Conservation (phyloP, 495 filamentous ascomycete genomes). For the Daldinia vernicosa region DNA sequence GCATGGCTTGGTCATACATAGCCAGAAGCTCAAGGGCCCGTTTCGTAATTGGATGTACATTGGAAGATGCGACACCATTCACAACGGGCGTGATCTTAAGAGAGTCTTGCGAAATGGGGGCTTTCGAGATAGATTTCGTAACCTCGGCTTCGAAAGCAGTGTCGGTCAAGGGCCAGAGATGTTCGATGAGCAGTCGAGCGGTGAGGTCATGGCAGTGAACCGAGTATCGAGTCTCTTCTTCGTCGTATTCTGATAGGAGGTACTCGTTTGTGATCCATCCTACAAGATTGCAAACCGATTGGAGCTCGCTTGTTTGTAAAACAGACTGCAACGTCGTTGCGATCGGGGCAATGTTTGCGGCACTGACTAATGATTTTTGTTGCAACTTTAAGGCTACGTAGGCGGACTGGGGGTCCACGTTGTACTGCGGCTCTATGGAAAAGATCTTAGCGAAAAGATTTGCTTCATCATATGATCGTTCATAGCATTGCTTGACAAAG, state of each 20-base stretch:
- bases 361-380: constrained; percentile 53
- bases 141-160: constrained; percentile 60
- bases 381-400: constrained; percentile 54
- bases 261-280: constrained; percentile 86
- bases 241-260: constrained; percentile 74
- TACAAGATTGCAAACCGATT: constrained; percentile 76
- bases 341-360: constrained; percentile 57
- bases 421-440: constrained; percentile 58
- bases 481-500: constrained; percentile 60
- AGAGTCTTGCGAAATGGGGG: constrained; percentile 51
- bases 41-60: constrained; percentile 68
- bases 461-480: constrained; percentile 59
- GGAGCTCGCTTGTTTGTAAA: constrained; percentile 54
- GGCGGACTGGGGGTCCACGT: constrained; percentile 51
- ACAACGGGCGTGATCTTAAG: constrained; percentile 53
- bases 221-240: constrained; percentile 75
- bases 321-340: constrained; percentile 55
- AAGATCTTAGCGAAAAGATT: constrained; percentile 59
- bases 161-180: constrained; percentile 64
- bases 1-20: constrained; percentile 76
- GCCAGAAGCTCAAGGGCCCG: constrained; percentile 84
- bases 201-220: constrained; percentile 73
- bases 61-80: constrained; percentile 64
- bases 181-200: constrained; percentile 62
- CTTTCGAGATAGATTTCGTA: constrained; percentile 59